phyloP scores from a whole-genome alignment of 129 eudicot genomes.

The Chrysanthemum makinoi region DNA sequence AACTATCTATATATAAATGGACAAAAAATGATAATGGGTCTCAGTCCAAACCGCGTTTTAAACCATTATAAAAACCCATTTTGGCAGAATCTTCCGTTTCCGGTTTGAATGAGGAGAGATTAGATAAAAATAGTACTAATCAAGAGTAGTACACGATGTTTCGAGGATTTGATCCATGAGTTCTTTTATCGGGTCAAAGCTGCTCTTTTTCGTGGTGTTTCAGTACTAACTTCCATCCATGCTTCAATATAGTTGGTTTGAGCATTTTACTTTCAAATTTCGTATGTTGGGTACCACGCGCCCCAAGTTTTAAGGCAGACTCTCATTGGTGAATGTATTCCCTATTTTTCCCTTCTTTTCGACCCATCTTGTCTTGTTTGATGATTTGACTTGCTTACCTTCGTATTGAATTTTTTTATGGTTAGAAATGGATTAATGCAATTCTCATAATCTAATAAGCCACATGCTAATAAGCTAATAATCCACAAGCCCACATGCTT shows the following conservation, averaged over 20 bases:
- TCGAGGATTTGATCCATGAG: conserved; percentile 52
- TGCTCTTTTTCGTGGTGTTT: conserved; percentile 46
- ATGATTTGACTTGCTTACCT: conserved; percentile 53
- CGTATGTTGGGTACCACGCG: conserved; percentile 43
- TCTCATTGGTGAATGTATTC: conserved; percentile 91
- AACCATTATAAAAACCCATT: no score
- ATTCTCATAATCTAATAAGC: conserved; percentile 37
- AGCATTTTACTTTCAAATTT: conserved; percentile 41
- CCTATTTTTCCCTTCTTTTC: conserved; percentile 68
- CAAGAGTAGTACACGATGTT: conserved; percentile 58
- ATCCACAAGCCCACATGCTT: no score
- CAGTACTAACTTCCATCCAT: conserved; percentile 53
- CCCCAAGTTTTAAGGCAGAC: conserved; percentile 40
- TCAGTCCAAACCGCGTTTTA: no score
- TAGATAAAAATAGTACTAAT: no score
- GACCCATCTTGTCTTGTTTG: conserved; percentile 52
- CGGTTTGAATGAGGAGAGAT: not conserved
- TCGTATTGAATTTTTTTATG: conserved; percentile 35
- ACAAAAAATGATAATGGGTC: not conserved
- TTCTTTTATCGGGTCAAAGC: conserved; percentile 57
- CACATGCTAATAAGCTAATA: no score
- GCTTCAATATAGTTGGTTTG: conserved; percentile 45
- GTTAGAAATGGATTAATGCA: conserved; percentile 28
- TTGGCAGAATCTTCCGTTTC: not conserved
- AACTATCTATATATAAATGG: not conserved